Evolutionary conservation across 2,329 filamentous ascomycete genomes (phyloP).

Genomic region (Sporothrix pseudoabietina): DNA sequence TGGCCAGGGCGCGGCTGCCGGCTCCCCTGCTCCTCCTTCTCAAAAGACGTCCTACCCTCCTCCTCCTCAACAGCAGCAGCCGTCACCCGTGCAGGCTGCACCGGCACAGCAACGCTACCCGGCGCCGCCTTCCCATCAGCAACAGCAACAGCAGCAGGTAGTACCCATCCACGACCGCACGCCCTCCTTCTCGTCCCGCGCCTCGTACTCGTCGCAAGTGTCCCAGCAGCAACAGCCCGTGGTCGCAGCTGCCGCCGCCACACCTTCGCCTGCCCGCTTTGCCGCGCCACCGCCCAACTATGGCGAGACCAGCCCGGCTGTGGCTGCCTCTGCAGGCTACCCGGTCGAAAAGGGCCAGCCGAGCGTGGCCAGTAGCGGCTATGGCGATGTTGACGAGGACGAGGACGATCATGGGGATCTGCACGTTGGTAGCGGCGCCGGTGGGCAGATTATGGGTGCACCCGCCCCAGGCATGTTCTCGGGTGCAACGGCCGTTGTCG

Average conservation of each 20-base stretch:
- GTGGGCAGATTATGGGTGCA: slow-evolving; percentile 45
- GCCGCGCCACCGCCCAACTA: slow-evolving; percentile 39
- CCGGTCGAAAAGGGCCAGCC: slow-evolving; percentile 41
- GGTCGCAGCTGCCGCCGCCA: slow-evolving; percentile 21
- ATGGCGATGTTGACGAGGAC: neutral
- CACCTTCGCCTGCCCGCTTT: slow-evolving; percentile 36
- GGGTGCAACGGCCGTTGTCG: slow-evolving; percentile 64
- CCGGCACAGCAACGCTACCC: slow-evolving; percentile 41
- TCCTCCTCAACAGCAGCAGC: slow-evolving; percentile 41
- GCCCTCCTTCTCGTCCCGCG: slow-evolving; percentile 36
- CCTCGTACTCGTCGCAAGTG: slow-evolving; percentile 34
- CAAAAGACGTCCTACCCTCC: slow-evolving; percentile 41
- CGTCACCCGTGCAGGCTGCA: slow-evolving; percentile 35
- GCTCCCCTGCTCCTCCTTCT: slow-evolving; percentile 39
- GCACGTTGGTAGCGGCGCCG: slow-evolving; percentile 39
- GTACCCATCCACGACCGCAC: slow-evolving; percentile 45
- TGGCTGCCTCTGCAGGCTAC: slow-evolving; percentile 31
- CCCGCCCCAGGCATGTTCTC: slow-evolving; percentile 59
- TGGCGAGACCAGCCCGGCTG: slow-evolving; percentile 28
- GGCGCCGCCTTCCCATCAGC: slow-evolving; percentile 30
- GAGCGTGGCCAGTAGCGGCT: neutral
- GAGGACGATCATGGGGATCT: slow-evolving; percentile 36
- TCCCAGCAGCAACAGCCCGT: slow-evolving; percentile 4
- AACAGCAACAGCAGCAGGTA: slow-evolving; percentile 39
- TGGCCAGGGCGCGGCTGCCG: slow-evolving; percentile 36